Conservation (phyloP, 148 eudicot species). For the Linanthus parryae region DNA sequence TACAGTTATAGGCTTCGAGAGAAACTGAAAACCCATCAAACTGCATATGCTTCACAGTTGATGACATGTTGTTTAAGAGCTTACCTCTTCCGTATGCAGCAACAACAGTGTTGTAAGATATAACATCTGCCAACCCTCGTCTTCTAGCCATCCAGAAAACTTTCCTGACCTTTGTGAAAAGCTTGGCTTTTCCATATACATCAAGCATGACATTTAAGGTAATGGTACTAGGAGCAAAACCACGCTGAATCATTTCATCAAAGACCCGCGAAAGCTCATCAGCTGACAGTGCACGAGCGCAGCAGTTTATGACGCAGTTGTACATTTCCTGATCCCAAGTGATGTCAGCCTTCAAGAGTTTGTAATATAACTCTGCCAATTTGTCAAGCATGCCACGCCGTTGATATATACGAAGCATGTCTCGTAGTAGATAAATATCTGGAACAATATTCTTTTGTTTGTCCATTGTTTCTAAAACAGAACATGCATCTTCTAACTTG, state of each 20-base stretch:
- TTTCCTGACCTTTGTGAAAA: conserved; percentile 64
- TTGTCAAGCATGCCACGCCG: conserved; percentile 47
- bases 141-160: conserved; percentile 77
- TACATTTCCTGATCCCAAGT: conserved; percentile 94
- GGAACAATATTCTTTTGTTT: conserved; percentile 58
- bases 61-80: conserved; percentile 55
- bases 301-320: conserved; percentile 84
- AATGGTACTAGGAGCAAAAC: conserved; percentile 61
- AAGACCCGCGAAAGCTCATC: conserved; percentile 89
- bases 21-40: conserved; percentile 84
- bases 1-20: conserved; percentile 87
- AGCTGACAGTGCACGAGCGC: conserved; percentile 79
- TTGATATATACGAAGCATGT: conserved; percentile 89
- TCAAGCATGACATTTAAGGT: conserved; percentile 83
- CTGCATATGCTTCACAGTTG: conserved; percentile 55
- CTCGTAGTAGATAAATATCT: conserved; percentile 69
- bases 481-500: conserved; percentile 47
- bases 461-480: conserved; percentile 61
- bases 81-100: conserved; percentile 70
- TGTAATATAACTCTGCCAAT: conserved; percentile 65
- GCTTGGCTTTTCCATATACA: conserved; percentile 71
- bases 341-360: conserved; percentile 46
- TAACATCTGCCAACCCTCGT: conserved; percentile 57
- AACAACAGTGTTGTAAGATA: conserved; percentile 86
- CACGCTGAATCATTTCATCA: conserved; percentile 79